Evolutionary conservation across 345 rosid species (phyloP).

Genomic region (Punica granatum): DNA sequence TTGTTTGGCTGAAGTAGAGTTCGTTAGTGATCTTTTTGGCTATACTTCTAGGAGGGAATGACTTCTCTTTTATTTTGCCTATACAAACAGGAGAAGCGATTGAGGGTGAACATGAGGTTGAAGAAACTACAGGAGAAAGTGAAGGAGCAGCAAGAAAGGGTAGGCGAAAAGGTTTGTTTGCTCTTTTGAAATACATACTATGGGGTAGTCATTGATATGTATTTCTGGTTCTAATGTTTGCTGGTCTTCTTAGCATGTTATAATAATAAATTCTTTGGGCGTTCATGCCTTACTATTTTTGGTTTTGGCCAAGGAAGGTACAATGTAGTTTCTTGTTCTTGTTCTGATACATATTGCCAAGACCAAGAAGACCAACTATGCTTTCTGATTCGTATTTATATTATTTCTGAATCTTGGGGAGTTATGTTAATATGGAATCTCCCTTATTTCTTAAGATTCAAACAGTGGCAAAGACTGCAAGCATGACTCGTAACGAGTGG

Average conservation of each 20-base stretch:
- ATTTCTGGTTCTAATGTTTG: background rate
- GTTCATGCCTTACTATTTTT: no score
- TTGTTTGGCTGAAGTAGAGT: background rate
- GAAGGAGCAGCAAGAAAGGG: conserved; percentile 87
- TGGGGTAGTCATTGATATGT: background rate
- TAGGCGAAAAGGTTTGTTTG: conserved; percentile 41
- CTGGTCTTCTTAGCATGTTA: background rate
- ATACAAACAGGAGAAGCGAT: conserved; percentile 65
- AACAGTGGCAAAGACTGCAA: conserved; percentile 72
- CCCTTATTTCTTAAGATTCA: conserved; percentile 41
- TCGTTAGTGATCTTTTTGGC: background rate
- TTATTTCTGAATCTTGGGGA: no score
- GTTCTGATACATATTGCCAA: no score
- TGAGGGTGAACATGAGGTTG: conserved; percentile 86
- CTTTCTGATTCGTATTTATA: no score
- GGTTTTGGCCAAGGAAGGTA: no score
- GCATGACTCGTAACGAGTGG: conserved; percentile 77
- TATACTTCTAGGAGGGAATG: background rate
- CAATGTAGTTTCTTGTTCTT: conserved; percentile 2
- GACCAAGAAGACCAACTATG: no score
- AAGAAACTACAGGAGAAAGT: conserved; percentile 90
- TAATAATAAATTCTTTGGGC: background rate
- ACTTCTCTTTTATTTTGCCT: background rate
- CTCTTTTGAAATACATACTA: background rate
- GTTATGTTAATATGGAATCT: no score